Evolutionary conservation across 257 asterid species (phyloP).

Genomic region (Solanum chilense): DNA sequence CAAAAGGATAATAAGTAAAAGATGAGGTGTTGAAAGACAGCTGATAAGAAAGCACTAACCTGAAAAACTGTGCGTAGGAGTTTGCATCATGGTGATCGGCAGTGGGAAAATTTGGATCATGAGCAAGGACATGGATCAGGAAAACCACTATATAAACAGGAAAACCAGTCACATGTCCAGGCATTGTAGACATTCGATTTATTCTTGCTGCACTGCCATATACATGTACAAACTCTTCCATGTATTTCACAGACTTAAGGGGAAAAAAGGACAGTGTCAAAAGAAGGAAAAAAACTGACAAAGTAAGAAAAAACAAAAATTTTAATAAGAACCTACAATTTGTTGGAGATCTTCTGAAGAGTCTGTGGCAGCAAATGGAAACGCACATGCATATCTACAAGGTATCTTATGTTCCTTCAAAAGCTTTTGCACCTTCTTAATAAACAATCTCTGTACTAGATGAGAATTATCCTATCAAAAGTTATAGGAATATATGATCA

Average conservation of each 20-base stretch:
- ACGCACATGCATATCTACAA: constrained; percentile 82
- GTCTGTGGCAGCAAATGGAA: constrained; percentile 47
- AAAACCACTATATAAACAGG: constrained; percentile 62
- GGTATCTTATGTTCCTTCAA: constrained; percentile 45
- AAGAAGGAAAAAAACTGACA: background rate
- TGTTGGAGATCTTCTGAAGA: constrained; percentile 37
- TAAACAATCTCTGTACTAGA: constrained; percentile 41
- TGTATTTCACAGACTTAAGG: constrained; percentile 37
- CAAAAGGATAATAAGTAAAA: constrained; percentile 9
- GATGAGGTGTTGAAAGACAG: background rate
- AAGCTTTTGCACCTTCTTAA: constrained; percentile 51
- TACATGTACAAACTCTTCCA: constrained; percentile 44
- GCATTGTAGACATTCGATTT: constrained; percentile 22
- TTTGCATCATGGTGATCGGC: constrained; percentile 47
- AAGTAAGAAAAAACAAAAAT: constrained; percentile 4
- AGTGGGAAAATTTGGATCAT: constrained; percentile 50
- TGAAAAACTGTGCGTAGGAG: constrained; percentile 41
- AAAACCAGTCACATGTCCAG: constrained; percentile 33
- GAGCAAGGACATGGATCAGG: constrained; percentile 77
- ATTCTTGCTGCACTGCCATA: constrained; percentile 37
- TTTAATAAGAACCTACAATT: constrained; percentile 23
- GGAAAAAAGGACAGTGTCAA: constrained; percentile 4
- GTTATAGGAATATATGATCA: background rate
- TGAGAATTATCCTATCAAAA: constrained; percentile 50
- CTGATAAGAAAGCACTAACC: constrained; percentile 21